Percentiles rank a stretch among this genome's conserved stretches.
phyloP scores from a whole-genome alignment of 441 rosid genomes.

The Pelargonium australe region DNA sequence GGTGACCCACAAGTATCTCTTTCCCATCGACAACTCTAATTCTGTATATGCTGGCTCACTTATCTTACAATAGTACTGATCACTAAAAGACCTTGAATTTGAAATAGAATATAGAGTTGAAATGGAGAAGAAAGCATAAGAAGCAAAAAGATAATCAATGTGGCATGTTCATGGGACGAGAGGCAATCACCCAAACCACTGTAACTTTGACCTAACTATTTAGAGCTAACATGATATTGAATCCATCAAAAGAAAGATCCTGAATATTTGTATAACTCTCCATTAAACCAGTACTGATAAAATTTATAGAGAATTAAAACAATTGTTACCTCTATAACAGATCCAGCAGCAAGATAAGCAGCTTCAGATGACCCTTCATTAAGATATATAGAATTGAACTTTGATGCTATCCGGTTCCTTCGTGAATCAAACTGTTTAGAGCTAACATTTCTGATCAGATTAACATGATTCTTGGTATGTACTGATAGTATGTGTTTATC shows the following conservation, averaged over 20 bases:
- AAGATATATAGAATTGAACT: conserved; percentile 64
- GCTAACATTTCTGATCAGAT: conserved; percentile 59
- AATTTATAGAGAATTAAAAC: no score
- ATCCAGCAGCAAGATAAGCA: conserved; percentile 84
- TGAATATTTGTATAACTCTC: no score
- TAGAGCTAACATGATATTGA: no score
- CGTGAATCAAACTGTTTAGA: conserved; percentile 42
- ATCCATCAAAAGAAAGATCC: no score
- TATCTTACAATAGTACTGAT: background rate
- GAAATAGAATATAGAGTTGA: background rate
- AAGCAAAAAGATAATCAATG: background rate
- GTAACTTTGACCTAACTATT: no score
- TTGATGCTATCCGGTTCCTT: conserved; percentile 50
- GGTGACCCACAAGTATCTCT: no score
- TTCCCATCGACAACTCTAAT: no score
- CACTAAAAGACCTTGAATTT: background rate
- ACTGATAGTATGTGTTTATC: conserved; percentile 51
- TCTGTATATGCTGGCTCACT: no score
- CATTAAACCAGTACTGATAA: no score
- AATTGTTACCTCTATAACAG: conserved; percentile 58
- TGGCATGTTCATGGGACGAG: background rate
- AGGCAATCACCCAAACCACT: no score
- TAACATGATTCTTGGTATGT: conserved; percentile 61
- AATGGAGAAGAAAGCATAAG: background rate
- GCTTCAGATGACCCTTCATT: conserved; percentile 83